A percentile compares a stretch with the other conserved stretches of the same genome.
These are phyloP conservation scores for Tothia fuscella DNA, from an alignment of 2,329 filamentous ascomycete genomes.

Conservation along the genomic window DNA sequence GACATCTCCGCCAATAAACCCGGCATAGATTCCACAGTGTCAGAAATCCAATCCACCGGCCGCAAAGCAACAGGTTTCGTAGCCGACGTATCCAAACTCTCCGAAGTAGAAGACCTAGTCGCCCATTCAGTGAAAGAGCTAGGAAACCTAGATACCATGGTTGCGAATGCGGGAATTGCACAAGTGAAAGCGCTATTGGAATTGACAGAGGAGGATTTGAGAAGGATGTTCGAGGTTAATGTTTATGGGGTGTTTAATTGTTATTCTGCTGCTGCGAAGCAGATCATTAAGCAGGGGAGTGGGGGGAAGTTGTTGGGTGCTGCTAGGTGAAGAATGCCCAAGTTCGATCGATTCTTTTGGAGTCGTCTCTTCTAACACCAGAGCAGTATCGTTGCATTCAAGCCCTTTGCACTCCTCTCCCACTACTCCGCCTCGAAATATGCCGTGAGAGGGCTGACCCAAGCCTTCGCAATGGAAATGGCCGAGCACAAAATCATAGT, in stretches of 20 bases:
- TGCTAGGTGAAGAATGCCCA: slow-evolving; percentile 23
- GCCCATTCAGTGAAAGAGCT: slow-evolving; percentile 39
- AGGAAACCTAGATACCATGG: slow-evolving; percentile 36
- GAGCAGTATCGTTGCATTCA: slow-evolving; percentile 44
- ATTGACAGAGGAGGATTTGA: slow-evolving; percentile 44
- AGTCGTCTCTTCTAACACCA: neutral
- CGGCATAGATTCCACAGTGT: slow-evolving; percentile 40
- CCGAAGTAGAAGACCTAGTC: slow-evolving; percentile 43
- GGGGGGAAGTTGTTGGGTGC: slow-evolving; percentile 41
- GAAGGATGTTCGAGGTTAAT: slow-evolving; percentile 51
- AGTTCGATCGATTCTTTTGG: neutral
- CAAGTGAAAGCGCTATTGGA: slow-evolving; percentile 44
- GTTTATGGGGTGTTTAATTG: slow-evolving; percentile 55
- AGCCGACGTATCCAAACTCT: slow-evolving; percentile 49
- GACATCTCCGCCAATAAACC: slow-evolving; percentile 43
- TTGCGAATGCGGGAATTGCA: slow-evolving; percentile 46
- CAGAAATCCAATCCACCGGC: slow-evolving; percentile 41
- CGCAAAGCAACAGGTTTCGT: slow-evolving; percentile 41
- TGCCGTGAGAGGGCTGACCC: slow-evolving; percentile 54
- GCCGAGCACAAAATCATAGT: slow-evolving; percentile 52
- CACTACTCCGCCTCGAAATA: slow-evolving; percentile 56
- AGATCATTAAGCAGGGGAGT: slow-evolving; percentile 49
- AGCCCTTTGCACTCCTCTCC: slow-evolving; percentile 44
- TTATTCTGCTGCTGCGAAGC: slow-evolving; percentile 49
- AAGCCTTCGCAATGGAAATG: slow-evolving; percentile 55